Conservation (phyloP, 78 protist species). For the Dictyostelium discoideum region dicty_2.7 NC_007090.3:3810501-3811000, state of each 20-base stretch:
- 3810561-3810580: not conserved
- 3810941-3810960: not conserved
- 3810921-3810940: not conserved
- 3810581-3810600: too few species aligned
- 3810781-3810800: not conserved
- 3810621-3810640: not conserved
- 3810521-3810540: not conserved
- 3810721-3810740: not conserved
- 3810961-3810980: not conserved
- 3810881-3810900: not conserved
- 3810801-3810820: not conserved
- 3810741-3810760: not conserved
- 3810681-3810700: too few species aligned
- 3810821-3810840: not conserved
- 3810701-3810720: too few species aligned
- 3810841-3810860: not conserved
- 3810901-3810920: not conserved
- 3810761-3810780: not conserved
- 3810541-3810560: not conserved
- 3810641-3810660: not conserved
- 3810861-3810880: too few species aligned
- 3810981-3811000: not conserved
- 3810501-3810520: not conserved
- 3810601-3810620: not conserved
- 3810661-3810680: not conserved